Conservation (phyloP, 768 basidiomycete genomes). For the Exidia glandulosa region DNA sequence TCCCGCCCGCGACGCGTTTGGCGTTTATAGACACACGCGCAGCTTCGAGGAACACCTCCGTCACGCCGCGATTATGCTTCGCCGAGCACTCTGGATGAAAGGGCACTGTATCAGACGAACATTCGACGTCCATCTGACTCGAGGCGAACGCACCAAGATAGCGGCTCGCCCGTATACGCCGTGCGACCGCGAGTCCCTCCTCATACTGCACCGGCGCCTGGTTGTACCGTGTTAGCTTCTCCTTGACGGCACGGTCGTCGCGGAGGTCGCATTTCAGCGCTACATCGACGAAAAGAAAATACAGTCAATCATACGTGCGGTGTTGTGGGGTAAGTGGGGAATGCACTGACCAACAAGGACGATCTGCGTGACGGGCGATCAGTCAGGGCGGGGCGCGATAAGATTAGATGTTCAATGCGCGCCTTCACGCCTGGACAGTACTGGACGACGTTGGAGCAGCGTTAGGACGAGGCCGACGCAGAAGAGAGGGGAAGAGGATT, state of each 20-base stretch:
- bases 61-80: conserved; percentile 90
- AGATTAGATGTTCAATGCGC: conserved; percentile 13
- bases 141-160: conserved; percentile 64
- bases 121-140: neutral
- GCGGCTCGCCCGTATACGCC: conserved; percentile 84
- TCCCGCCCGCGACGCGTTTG: neutral
- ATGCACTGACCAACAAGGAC: conserved; percentile 46
- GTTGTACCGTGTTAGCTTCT: conserved; percentile 60
- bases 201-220: conserved; percentile 80
- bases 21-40: conserved; percentile 75
- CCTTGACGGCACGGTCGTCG: conserved; percentile 64
- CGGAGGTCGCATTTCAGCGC: conserved; percentile 94
- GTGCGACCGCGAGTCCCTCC: conserved; percentile 76
- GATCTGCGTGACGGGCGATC: neutral
- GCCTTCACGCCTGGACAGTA: conserved; percentile 95
- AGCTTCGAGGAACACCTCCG: conserved; percentile 87
- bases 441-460: too few species aligned
- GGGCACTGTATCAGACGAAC: neutral
- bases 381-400: neutral
- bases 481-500: too few species aligned
- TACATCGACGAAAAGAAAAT: conserved; percentile 17
- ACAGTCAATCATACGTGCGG: conserved; percentile 1
- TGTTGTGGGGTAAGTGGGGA: conserved; percentile 3
- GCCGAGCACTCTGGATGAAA: conserved; percentile 76
- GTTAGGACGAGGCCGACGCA: too few species aligned